Evolutionary conservation across 495 filamentous ascomycete genomes (phyloP), one percentile per base, ranked within the genome.

Genomic region (Penicillium roqueforti): DNA sequence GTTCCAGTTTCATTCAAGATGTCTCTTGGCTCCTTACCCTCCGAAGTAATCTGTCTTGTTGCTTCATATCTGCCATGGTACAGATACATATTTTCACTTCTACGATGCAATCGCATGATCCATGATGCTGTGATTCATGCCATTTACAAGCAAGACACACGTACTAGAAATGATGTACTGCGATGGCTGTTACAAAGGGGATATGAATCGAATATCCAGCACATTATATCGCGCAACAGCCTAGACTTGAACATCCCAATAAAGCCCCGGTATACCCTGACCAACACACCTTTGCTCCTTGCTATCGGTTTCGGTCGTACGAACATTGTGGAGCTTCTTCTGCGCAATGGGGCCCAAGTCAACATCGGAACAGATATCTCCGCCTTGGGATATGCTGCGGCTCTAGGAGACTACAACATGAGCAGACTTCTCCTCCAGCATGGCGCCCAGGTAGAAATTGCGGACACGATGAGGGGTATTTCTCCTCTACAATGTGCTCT

Each of bases 161-260:
- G 13, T 1, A 14, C n/a, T 8, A 0, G 0, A 8, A 1, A 7
- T n/a, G 0, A 1, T 3, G 13, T 8, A 13, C 7, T 43, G 20
- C 20, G 6, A 43, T 45, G 43, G 26, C n/a, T 45, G 3, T 1
- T 29, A 29, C 1, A 6, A 18, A 31, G 14, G 2, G 43, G 43
- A 20, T 29, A 4, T 19, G 26, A 45, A 20, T 4, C 0, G 4
- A 26, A 16, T 1, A 10, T 45, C 10, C 43, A 29, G 26, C 25
- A 19, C 16, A 5, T 45, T 7, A 28, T 45, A 19, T 45, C 25
- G 16, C 43, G 26, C 16, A 45, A 45, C 16, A 43, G 16, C 14
- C 22, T 43, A 13, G 22, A 43, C 13, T 1, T 26, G 22, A 43
- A 43, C 7, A 6, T n/a, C 2, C 0, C 6, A 6, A 0, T 43